Evolutionary conservation across 2,329 filamentous ascomycete genomes (phyloP), one percentile per base, ranked within the genome.

Genomic region (Calonectria pseudoturangicola): DNA sequence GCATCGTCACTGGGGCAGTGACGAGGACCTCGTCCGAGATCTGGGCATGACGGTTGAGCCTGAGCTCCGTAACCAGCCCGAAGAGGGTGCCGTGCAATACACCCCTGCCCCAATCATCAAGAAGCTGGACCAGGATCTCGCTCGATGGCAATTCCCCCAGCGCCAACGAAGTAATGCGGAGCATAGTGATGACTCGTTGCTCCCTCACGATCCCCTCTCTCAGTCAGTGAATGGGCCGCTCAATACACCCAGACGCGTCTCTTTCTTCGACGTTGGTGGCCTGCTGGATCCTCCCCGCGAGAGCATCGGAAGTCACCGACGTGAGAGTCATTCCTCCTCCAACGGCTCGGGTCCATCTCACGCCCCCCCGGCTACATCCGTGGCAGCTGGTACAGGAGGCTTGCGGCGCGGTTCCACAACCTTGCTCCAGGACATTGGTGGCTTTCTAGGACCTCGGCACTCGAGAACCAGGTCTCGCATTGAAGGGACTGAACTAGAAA

Each of bases 241-340:
- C 51, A 43, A 51, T 12, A 74, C 76, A 15, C 80, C 76, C 12
- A 80, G 79, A 50, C 79, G 89, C 58, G 91, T 97, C 5, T 95
- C 94, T 0, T 96, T 98, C 82, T 95, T 96, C 78, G 96, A 98
- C 76, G 93, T 95, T 1, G 95, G 95, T 27, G 94, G 94, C 0
- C 85, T 98, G 0, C 85, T 97, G 0, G 91, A 93, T 6, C 88
- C 87, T 21, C 75, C 84, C 2, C 75, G 77, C 8, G 79, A 79
- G 63, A 80, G 81, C 73, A 82, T 78, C 64, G 78, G 79, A 30
- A 83, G 82, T 58, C 78, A 83, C 60, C 81, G 84, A 48, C 83
- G 85, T 13, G 84, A 85, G 36, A 89, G 87, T 74, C 82, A 81
- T 69, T 82, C 83, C 27, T 88, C 87, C 6, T 83, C 82, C 4